Evolutionary conservation across 2,329 filamentous ascomycete genomes (phyloP), one percentile per base, ranked within the genome.

Genomic region (Phialophora tarda): DNA sequence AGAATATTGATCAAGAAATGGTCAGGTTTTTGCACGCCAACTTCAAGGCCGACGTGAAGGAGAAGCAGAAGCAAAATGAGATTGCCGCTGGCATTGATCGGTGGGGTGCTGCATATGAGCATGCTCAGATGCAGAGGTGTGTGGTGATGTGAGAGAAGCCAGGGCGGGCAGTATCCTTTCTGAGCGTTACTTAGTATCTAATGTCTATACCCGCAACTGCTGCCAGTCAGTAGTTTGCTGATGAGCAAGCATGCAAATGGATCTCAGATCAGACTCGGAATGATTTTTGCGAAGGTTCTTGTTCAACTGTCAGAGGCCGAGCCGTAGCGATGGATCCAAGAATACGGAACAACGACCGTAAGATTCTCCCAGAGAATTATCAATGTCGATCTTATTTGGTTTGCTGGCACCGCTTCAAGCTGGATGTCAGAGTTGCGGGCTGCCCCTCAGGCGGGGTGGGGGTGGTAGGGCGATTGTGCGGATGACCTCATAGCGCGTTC

Each of bases 21-120:
- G 86, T 88, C 59, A 85, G 83, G 28, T 94, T 91, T 69, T 79
- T 96, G 66, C 87, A 88, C 72, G 87, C 86, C 65, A 93, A 92
- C 77, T 96, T 96, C 71, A 88, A 90, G 1, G 85, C 84, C 61
- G 89, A 91, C 74, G 84, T 87, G 44, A 89, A 86, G 69, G 84
- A 87, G 72, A 91, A 91, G 74, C 83, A 89, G 68, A 82, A 81
- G 71, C 86, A 89, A 63, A 93, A 94, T 74, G 91, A 95, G 75
- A 83, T 86, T 21, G 90, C 91, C 75, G 86, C 89, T n/a, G 88
- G 89, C 4, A 83, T 88, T 60, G 91, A 93, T 75, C 82, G 88
- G 69, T 92, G 89, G 73, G 91, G 90, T 1, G 85, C 88, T 59
- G 80, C 82, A 55, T 91, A 91, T 75, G 85, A 83, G 63, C 63